Evolutionary conservation across 257 asterid genomes (phyloP), one percentile per base, ranked within the genome.

Genomic region (Jacaranda mimosifolia): DNA sequence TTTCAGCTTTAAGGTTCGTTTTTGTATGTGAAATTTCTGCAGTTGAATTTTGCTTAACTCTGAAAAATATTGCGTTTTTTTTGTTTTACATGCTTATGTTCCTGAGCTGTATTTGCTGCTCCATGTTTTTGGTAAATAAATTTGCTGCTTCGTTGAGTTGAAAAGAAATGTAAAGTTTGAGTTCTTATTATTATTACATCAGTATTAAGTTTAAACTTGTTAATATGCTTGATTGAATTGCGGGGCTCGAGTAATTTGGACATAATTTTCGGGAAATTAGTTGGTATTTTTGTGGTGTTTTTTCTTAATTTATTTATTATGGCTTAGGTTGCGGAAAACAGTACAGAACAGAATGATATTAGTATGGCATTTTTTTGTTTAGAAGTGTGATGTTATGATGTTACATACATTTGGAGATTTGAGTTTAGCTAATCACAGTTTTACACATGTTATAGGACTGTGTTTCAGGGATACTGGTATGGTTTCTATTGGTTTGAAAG

Each of bases 401-500:
- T 38, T 64, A 40, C 7, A 18, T 35, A 6, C 21, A 26, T 12
- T 9, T 77, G 65, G 49, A 3, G 70, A 13, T 64, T 57, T 35
- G 14, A 40, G 42, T 64, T 36, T 42, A 62, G 66, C 46, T 79
- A 52, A 75, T 52, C 5, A 35, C 7, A 48, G 39, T 67, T 72
- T 83, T 62, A n/a, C 40, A 18, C 18, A 59, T 53, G 73, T 51
- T 53, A 26, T 64, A 76, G 82, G 86, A 35, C 35, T 10, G 77
- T 80, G 55, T 68, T 59, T 67, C 59, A n/a, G 0, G 60, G 45
- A 35, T 40, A 71, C 13, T 67, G 79, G 55, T 67, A 87, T 83
- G 88, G 95, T 86, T 72, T 83, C 91, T 82, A 52, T 91, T 82
- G 93, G 91, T 63, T 83, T 79, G 48, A 84, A 70, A 87, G 92